These are phyloP conservation scores for Taphrina populina DNA, from an alignment of 1,139 yeast species.

Conservation along the genomic window DNA sequence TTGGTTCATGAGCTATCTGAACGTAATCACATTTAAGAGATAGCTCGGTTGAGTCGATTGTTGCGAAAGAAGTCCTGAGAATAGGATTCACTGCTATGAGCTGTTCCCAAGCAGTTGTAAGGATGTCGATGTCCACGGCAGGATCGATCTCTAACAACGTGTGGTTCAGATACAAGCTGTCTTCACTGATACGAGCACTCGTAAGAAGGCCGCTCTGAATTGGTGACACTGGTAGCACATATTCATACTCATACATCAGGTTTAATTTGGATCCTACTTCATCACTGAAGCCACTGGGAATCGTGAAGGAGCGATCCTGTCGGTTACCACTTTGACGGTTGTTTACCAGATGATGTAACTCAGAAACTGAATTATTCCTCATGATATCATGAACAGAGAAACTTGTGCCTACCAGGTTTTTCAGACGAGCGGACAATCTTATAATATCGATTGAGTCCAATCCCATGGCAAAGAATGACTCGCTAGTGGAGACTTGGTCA, in stretches of 20 bases:
- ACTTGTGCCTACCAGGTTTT: constrained; percentile 3
- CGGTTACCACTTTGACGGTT: not conserved
- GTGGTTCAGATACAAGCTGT: constrained; percentile 38
- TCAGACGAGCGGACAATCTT: constrained; percentile 36
- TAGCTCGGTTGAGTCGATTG: constrained; percentile 7
- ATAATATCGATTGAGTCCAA: constrained; percentile 41
- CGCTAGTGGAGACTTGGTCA: constrained; percentile 3
- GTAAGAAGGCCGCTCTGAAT: constrained; percentile 40
- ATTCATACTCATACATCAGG: constrained; percentile 4
- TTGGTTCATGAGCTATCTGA: not conserved
- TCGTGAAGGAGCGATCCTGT: not conserved
- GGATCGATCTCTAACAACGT: constrained; percentile 35
- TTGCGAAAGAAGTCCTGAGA: constrained; percentile 33
- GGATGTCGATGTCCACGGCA: constrained; percentile 30
- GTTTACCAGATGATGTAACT: constrained; percentile 11
- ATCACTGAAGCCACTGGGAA: not conserved
- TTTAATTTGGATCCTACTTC: not conserved
- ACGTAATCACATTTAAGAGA: not conserved
- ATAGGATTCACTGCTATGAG: constrained; percentile 36
- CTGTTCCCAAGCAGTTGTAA: constrained; percentile 37
- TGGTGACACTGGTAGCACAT: constrained; percentile 39
- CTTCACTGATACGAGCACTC: constrained; percentile 31
- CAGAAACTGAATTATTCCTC: constrained; percentile 35
- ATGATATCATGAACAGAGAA: constrained; percentile 36
- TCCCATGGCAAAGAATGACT: constrained; percentile 39